Percentiles rank a stretch among this genome's conserved stretches.
Evolutionary conservation across 2,329 filamentous ascomycete genomes (phyloP).

Genomic region (Aureobasidium leucospermi): DNA sequence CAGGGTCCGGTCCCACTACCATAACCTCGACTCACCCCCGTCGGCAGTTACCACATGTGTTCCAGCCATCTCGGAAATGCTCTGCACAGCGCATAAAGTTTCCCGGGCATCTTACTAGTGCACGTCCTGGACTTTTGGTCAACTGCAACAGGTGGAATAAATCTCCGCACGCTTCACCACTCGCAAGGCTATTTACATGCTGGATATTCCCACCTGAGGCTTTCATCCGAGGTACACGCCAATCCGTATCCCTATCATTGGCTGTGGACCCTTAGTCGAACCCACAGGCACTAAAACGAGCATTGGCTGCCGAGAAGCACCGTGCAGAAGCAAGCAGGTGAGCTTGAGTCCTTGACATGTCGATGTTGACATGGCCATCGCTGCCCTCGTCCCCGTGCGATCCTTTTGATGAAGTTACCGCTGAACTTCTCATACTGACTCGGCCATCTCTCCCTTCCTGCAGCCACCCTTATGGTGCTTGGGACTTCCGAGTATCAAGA

Average conservation of each 20-base stretch:
- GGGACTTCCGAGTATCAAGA: background rate
- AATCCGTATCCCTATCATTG: conserved; percentile 12
- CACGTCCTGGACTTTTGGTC: background rate
- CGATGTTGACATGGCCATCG: conserved; percentile 13
- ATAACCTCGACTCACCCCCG: conserved; percentile 2
- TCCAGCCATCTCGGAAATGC: conserved; percentile 11
- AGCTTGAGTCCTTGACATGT: conserved; percentile 14
- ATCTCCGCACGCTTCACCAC: conserved; percentile 3
- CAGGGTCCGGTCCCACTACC: conserved; percentile 13
- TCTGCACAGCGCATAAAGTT: conserved; percentile 11
- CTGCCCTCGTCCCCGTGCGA: conserved; percentile 11
- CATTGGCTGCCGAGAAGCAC: conserved; percentile 13
- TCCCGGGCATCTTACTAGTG: conserved; percentile 10
- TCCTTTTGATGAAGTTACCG: conserved; percentile 8
- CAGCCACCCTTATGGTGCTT: conserved; percentile 13
- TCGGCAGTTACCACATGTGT: conserved; percentile 12
- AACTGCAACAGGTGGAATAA: conserved; percentile 14
- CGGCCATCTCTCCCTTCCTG: conserved; percentile 1
- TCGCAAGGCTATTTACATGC: conserved; percentile 13
- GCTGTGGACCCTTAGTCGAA: conserved; percentile 13
- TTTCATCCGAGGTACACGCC: conserved; percentile 13
- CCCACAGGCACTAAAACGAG: conserved; percentile 9
- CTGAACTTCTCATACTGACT: conserved; percentile 9
- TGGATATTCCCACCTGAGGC: conserved; percentile 5
- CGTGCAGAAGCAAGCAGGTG: conserved; percentile 14